These are phyloP conservation scores for Dryadomyces quercus-mongolicae DNA, from an alignment of 2,329 filamentous ascomycete species.

Conservation along the genomic window DNA sequence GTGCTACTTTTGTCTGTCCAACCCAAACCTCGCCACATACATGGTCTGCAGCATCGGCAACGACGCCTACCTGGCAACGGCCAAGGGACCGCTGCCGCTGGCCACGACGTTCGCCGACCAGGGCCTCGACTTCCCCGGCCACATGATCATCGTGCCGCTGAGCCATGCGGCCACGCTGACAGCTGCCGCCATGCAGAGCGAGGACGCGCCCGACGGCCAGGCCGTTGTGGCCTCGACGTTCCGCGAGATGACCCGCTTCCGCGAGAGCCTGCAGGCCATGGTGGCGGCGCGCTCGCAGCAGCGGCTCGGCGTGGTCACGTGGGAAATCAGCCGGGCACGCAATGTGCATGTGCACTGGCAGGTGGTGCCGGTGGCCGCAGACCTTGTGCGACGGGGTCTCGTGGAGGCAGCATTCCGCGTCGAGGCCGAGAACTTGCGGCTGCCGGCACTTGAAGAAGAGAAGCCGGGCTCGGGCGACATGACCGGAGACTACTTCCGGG, in stretches of 20 bases:
- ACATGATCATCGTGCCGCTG: slow-evolving; percentile 85
- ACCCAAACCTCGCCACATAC: slow-evolving; percentile 70
- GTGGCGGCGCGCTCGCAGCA: slow-evolving; percentile 41
- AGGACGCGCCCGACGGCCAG: slow-evolving; percentile 40
- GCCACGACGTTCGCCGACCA: slow-evolving; percentile 51
- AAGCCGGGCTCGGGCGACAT: slow-evolving; percentile 33
- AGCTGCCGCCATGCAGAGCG: slow-evolving; percentile 40
- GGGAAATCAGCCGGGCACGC: slow-evolving; percentile 73
- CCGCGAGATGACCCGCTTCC: slow-evolving; percentile 75
- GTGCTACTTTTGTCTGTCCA: slow-evolving; percentile 95
- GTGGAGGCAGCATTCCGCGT: slow-evolving; percentile 84
- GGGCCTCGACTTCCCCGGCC: slow-evolving; percentile 63
- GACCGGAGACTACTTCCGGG: slow-evolving; percentile 60
- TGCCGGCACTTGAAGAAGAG: slow-evolving; percentile 33
- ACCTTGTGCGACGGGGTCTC: slow-evolving; percentile 57
- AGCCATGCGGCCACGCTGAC: slow-evolving; percentile 67
- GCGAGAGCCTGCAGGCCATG: slow-evolving; percentile 67
- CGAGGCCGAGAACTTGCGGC: slow-evolving; percentile 63
- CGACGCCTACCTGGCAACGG: slow-evolving; percentile 78
- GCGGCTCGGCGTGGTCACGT: slow-evolving; percentile 72
- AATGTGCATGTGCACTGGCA: slow-evolving; percentile 94
- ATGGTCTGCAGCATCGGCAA: slow-evolving; percentile 84
- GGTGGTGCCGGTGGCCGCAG: slow-evolving; percentile 62
- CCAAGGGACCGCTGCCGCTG: slow-evolving; percentile 77
- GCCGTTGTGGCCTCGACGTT: slow-evolving; percentile 49